Base-by-base conservation (phyloP, 2,329 filamentous ascomycete species). In the Nigrospora osmanthi region DNA sequence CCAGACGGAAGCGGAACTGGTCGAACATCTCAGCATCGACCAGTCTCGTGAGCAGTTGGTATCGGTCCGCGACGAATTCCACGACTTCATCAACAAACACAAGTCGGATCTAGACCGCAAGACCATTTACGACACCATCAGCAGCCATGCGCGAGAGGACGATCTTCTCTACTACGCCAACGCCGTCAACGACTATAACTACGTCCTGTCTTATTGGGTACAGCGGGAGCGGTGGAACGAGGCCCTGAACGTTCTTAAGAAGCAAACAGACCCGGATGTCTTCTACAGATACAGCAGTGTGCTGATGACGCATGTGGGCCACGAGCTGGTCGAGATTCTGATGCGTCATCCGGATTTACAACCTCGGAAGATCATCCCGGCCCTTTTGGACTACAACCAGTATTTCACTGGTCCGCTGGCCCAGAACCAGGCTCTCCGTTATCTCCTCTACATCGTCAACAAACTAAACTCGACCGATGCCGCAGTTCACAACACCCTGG, bases 271-370 rank as follows among this genome's bases (percentile, higher is more conserved):
- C 42, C 80, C 88, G 0, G 89, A 95, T 42, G 87, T 95, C 38
- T 98, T 97, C 67, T 97, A 97, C 71, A 85, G 88, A 51, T 96
- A 97, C 64, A 93, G 89, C 70, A 95, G 85, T 57, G 90, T 97
- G n/a, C 76, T 98, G 40, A 95, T 98, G 85, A 85, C 83, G 14
- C 87, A 96, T 60, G 83, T 83, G 4, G 81, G 91, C 0, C 78
- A 84, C 6, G 90, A 95, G 43, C 72, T 95, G 19, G 86, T 97
- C n/a, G 91, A 98, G 54, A 89, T 98, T 32, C 69, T 98, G 58
- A 96, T 95, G 87, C 81, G 93, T 33, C 91, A 97, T 59, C 75
- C 81, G 6, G 87, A 89, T 50, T 76, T 98, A 19, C 83, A 95
- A 55, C 82, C 89, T 1, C 83, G 89, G 46, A 89, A 85, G 54